Base-by-base conservation (phyloP, 2,329 filamentous ascomycete genomes). In the Scedosporium aurantiacum region DNA sequence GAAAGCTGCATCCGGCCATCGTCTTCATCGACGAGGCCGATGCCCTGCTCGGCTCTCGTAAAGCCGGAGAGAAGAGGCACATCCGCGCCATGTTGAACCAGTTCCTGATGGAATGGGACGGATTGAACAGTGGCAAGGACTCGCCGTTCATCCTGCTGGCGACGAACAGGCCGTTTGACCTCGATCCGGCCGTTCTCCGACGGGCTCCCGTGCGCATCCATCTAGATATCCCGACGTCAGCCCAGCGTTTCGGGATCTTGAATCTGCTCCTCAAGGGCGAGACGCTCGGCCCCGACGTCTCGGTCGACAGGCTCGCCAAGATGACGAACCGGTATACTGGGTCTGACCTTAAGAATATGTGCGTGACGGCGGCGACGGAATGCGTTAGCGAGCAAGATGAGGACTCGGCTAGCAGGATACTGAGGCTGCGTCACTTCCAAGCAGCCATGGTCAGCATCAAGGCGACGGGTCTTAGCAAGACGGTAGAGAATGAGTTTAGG, bases 1-100 rank as follows among this genome's bases (percentile, higher is more conserved):
- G 94, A 63, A 97, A 97, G 80, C 95, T 90, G 74, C 89, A 94
- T 0, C 94, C 94, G 2, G 99, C 94, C 76, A 99, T 99, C 74
- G 95, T 99, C 74, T 99, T 99, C 79, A 97, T 99, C 67, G 94
- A 99, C 71, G 94, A 99, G 75, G 99, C 99, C 68, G 94, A 99
- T 72, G 94, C 94, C 62, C 97, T 99, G 75, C 94, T 94, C 65
- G 96, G 92, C 37, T 96, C 91, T 63, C 90, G 94, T 76, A 93
- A 99, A 60, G 94, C 99, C 73, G 93, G 93, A 27, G 95, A 89
- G 63, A 95, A 90, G 21, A 92, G 92, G 60, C 94, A 94, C 70
- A 94, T 99, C 72, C 88, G 94, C 70, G 97, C 94, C 56, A 99
- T 99, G 94, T 78, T 99, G 76, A 94, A 99, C 75, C 81, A 54